phyloP scores from a whole-genome alignment of 2,329 filamentous ascomycete genomes.

The Fusarium staphyleae region DNA sequence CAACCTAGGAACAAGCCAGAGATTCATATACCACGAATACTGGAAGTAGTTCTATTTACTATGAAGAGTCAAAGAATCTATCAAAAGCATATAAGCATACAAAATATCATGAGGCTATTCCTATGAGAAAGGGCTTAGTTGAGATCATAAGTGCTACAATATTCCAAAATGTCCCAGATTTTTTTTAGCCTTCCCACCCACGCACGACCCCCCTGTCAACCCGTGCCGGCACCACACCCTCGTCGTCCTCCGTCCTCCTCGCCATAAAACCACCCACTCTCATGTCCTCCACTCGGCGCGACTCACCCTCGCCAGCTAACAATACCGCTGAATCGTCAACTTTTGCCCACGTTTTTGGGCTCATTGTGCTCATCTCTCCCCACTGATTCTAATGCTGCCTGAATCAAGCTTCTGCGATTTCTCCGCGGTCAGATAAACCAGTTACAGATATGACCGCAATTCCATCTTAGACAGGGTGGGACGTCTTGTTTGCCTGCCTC shows the following conservation, averaged over 20 bases:
- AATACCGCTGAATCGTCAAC: slow-evolving; percentile 39
- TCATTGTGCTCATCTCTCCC: slow-evolving; percentile 62
- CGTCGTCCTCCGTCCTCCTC: slow-evolving; percentile 33
- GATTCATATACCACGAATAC: no score
- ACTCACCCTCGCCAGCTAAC: slow-evolving; percentile 44
- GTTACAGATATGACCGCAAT: slow-evolving; percentile 9
- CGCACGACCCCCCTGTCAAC: slow-evolving; percentile 28
- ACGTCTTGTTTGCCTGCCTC: slow-evolving; percentile 23
- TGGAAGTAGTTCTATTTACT: no score
- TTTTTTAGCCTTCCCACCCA: slow-evolving; percentile 29
- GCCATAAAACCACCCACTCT: slow-evolving; percentile 42
- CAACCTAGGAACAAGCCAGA: not conserved
- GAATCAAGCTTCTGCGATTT: not conserved
- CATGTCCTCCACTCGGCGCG: slow-evolving; percentile 44
- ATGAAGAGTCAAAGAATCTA: no score
- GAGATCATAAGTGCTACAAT: no score
- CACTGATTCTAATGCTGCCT: slow-evolving; percentile 46
- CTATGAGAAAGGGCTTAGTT: no score
- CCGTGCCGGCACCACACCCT: slow-evolving; percentile 21
- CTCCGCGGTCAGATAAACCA: slow-evolving; percentile 14
- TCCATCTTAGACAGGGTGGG: slow-evolving; percentile 19
- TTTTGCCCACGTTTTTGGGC: slow-evolving; percentile 66
- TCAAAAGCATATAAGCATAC: no score
- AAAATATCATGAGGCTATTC: no score
- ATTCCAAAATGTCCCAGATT: slow-evolving; percentile 27